Evolutionary conservation across 345 rosid species (phyloP).

Genomic region (Ricinus communis): DNA sequence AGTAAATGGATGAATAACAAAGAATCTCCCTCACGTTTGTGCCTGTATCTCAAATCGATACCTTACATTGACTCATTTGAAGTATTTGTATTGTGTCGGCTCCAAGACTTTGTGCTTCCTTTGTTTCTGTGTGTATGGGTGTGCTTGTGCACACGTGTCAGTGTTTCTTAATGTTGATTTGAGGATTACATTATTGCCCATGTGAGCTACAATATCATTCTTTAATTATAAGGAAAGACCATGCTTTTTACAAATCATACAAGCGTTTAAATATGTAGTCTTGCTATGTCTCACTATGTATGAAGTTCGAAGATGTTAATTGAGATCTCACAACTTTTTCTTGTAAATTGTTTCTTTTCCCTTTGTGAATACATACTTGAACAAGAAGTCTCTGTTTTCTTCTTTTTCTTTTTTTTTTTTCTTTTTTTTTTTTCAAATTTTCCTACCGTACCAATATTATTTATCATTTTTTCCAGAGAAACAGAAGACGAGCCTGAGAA

Average conservation of each 20-base stretch:
- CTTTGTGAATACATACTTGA: background rate
- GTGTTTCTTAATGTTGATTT: background rate
- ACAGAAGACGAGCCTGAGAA: conserved; percentile 28
- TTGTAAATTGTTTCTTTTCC: background rate
- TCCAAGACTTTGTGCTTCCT: background rate
- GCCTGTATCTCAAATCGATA: background rate
- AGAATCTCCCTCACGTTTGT: background rate
- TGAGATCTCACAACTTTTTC: background rate
- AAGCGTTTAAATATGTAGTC: background rate
- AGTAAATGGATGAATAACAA: too few relatives aligned
- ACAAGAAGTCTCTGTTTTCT: background rate
- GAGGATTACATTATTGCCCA: background rate
- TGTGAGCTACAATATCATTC: background rate
- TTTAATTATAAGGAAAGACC: background rate
- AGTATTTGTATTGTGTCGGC: background rate
- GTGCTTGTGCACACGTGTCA: background rate
- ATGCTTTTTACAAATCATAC: background rate
- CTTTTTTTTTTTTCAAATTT: too few relatives aligned
- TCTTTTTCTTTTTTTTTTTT: background rate
- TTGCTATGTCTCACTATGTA: background rate
- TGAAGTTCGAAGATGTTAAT: background rate
- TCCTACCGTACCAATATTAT: too few relatives aligned
- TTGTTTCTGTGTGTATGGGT: background rate
- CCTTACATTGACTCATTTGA: background rate
- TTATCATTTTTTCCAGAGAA: conserved; percentile 28